Conservation (phyloP, 192 early-diverging fungal genomes). For the Chytriomyces sp. region DNA sequence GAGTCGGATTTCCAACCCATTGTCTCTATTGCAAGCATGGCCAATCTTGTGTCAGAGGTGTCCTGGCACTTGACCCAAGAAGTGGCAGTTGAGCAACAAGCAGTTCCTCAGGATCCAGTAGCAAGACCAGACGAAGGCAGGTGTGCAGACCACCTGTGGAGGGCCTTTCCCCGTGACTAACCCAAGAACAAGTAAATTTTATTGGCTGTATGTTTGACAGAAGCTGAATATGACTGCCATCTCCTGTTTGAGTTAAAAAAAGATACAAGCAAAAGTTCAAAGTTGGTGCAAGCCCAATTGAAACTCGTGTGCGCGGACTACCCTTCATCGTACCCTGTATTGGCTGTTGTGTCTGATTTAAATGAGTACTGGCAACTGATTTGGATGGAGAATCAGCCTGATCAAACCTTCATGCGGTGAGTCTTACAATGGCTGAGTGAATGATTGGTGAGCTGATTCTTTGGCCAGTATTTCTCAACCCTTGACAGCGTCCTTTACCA, state of each 20-base stretch:
- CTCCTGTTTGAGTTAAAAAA: constrained; percentile 22
- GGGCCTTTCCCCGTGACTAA: no score
- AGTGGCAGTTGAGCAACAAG: no score
- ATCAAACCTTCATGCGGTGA: not conserved
- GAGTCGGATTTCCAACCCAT: no score
- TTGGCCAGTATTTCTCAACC: constrained; percentile 1
- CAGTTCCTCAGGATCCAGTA: no score
- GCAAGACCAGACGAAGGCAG: no score
- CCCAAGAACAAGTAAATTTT: no score
- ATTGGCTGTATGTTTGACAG: no score
- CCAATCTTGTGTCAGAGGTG: no score
- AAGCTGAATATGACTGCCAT: constrained; percentile 14
- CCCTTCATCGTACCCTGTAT: constrained; percentile 6
- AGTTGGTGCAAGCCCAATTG: constrained; percentile 14
- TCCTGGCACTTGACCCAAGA: no score
- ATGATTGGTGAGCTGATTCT: not conserved
- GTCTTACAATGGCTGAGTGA: not conserved
- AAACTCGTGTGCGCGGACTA: not conserved
- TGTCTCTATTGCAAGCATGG: no score
- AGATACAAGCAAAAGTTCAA: not conserved
- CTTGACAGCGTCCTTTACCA: constrained; percentile 4
- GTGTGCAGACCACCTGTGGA: no score
- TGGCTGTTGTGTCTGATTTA: constrained; percentile 17
- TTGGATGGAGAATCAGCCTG: constrained; percentile 4
- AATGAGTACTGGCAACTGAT: constrained; percentile 16